These are phyloP conservation scores for Lunularia cruciata DNA, from an alignment of 225 moss, liverwort and hornwort genomes.

Conservation along the genomic window DNA sequence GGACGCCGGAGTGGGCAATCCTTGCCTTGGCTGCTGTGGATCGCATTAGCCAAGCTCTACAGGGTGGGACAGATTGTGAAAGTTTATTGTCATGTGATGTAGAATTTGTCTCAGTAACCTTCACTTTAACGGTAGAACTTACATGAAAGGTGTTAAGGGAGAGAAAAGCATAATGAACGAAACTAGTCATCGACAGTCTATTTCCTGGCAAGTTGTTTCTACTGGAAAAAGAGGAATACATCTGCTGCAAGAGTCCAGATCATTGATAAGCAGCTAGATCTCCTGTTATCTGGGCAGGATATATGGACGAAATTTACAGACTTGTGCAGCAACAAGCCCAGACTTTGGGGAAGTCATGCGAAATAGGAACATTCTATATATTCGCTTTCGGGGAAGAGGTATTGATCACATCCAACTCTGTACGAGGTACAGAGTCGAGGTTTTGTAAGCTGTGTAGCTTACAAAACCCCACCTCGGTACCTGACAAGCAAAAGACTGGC, in stretches of 20 bases:
- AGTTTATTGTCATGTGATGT: too few relatives aligned
- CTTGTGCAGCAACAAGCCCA: slow-evolving; percentile 35
- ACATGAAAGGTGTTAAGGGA: too few relatives aligned
- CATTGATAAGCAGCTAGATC: neutral
- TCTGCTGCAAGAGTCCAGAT: neutral
- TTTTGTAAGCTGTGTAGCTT: neutral
- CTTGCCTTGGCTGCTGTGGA: slow-evolving; percentile 32
- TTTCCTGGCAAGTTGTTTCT: too few relatives aligned
- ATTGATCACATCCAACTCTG: neutral
- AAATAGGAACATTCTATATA: slow-evolving; percentile 19
- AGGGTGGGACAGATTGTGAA: slow-evolving; percentile 11
- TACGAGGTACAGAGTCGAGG: neutral
- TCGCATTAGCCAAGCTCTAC: slow-evolving; percentile 29
- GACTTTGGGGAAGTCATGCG: slow-evolving; percentile 27
- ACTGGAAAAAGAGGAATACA: too few relatives aligned
- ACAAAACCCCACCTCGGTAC: neutral
- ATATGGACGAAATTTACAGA: slow-evolving; percentile 25
- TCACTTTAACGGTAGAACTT: too few relatives aligned
- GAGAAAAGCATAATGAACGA: too few relatives aligned
- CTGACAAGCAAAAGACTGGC: too few relatives aligned
- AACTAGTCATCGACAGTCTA: too few relatives aligned
- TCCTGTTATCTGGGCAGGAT: slow-evolving; percentile 15
- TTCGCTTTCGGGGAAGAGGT: slow-evolving; percentile 38
- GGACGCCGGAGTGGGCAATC: slow-evolving; percentile 34
- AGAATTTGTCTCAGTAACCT: too few relatives aligned